Conservation (phyloP, 352 stramenopile genomes). For the Thraustotheca clavata region DNA sequence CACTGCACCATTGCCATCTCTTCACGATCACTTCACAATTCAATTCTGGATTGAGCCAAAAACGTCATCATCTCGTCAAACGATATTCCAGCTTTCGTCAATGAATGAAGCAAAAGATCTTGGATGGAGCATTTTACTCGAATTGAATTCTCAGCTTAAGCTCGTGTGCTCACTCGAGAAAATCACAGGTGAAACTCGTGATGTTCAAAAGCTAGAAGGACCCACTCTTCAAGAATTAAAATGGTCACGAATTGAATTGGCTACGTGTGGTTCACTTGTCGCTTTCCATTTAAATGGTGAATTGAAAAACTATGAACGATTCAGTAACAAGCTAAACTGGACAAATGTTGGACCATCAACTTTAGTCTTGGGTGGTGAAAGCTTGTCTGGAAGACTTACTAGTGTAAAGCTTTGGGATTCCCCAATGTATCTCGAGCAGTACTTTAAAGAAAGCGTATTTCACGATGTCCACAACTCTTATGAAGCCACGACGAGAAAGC, state of each 20-base stretch:
- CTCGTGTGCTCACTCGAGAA: background rate
- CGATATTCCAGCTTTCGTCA: background rate
- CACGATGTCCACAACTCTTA: background rate
- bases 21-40: constrained; percentile 10
- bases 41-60: constrained; percentile 13
- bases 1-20: constrained; percentile 1
- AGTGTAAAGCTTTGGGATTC: constrained; percentile 56
- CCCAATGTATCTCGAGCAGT: constrained; percentile 23
- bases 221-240: constrained; percentile 27
- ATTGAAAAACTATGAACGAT: background rate
- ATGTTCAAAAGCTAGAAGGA: background rate
- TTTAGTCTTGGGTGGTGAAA: background rate
- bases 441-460: background rate
- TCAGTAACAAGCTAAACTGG: background rate
- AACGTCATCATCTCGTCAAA: background rate
- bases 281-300: constrained; percentile 4
- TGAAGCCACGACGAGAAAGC: background rate
- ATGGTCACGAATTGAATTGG: constrained; percentile 25
- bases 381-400: constrained; percentile 30
- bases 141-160: background rate
- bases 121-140: background rate
- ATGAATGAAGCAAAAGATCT: background rate
- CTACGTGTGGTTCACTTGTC: background rate
- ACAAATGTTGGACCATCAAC: background rate
- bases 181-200: background rate